Evolutionary conservation across 805 yeast genomes (phyloP).

Genomic region (Candida tallmaniae): DNA sequence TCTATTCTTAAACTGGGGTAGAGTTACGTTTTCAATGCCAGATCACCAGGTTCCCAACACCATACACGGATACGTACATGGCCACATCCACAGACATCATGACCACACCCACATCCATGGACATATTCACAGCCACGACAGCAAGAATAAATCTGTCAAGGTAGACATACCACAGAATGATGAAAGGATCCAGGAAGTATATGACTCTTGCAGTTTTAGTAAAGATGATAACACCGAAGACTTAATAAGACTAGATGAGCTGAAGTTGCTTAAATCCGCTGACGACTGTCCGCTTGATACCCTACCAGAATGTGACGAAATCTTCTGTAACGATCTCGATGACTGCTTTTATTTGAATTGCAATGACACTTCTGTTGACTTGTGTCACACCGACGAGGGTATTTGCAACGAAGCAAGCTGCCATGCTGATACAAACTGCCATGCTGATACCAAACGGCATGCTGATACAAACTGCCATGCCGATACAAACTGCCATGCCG

Average conservation of each 20-base stretch:
- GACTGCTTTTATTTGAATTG: slow-evolving; percentile 39
- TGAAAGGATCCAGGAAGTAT: background rate
- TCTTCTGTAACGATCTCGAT: slow-evolving; percentile 40
- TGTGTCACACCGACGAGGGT: slow-evolving; percentile 6
- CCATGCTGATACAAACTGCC: too few species aligned
- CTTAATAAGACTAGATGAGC: too few species aligned
- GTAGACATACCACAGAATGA: background rate
- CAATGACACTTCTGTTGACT: slow-evolving; percentile 15
- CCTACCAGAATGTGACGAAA: slow-evolving; percentile 32
- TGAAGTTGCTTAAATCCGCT: slow-evolving; percentile 1
- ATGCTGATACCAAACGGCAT: too few species aligned
- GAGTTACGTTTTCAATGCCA: too few species aligned
- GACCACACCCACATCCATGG: slow-evolving; percentile 64
- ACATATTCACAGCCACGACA: slow-evolving; percentile 50
- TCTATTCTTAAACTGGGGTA: too few species aligned
- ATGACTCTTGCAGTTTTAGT: background rate
- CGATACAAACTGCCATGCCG: too few species aligned
- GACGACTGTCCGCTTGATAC: slow-evolving; percentile 20
- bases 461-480: too few species aligned
- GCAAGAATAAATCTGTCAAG: background rate
- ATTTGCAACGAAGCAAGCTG: slow-evolving; percentile 5
- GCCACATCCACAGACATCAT: slow-evolving; percentile 60
- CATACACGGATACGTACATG: slow-evolving; percentile 56
- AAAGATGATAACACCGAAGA: slow-evolving; percentile 3
- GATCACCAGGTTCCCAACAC: slow-evolving; percentile 2